These are phyloP conservation scores for Elongisporangium prolatum DNA, from an alignment of 352 stramenopile genomes.

Conservation along the genomic window DNA sequence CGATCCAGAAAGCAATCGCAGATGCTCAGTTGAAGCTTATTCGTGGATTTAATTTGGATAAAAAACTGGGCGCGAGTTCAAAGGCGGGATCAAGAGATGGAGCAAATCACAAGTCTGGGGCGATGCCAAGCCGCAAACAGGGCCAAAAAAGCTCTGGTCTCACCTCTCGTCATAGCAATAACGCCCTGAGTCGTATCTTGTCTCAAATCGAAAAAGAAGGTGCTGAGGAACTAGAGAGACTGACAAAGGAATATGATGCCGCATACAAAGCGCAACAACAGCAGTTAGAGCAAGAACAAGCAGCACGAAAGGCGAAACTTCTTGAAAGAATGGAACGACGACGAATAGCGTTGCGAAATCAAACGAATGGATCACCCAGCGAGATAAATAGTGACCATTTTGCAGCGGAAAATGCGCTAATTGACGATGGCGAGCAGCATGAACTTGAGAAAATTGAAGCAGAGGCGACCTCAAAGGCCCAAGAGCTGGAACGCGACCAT, in stretches of 20 bases:
- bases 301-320: conserved; percentile 14
- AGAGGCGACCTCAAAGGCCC: conserved; percentile 11
- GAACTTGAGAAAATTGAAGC: conserved; percentile 9
- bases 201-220: neutral
- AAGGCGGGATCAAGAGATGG: neutral
- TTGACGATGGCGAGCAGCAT: conserved; percentile 12
- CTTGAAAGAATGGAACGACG: conserved; percentile 15
- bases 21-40: conserved; percentile 10
- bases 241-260: conserved; percentile 9
- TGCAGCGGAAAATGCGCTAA: neutral
- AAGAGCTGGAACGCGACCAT: conserved; percentile 8
- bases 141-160: neutral
- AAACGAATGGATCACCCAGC: neutral
- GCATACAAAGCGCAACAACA: conserved; percentile 11
- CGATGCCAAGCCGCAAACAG: neutral
- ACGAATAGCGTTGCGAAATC: neutral
- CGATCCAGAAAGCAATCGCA: conserved; percentile 13
- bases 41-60: neutral
- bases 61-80: neutral
- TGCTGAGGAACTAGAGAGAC: neutral
- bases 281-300: conserved; percentile 24
- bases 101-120: neutral
- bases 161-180: neutral
- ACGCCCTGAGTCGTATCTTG: neutral
- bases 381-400: neutral